phyloP scores from a whole-genome alignment of 225 moss, liverwort and hornwort genomes.

The Bryoerythrophyllum caledonicum region DNA sequence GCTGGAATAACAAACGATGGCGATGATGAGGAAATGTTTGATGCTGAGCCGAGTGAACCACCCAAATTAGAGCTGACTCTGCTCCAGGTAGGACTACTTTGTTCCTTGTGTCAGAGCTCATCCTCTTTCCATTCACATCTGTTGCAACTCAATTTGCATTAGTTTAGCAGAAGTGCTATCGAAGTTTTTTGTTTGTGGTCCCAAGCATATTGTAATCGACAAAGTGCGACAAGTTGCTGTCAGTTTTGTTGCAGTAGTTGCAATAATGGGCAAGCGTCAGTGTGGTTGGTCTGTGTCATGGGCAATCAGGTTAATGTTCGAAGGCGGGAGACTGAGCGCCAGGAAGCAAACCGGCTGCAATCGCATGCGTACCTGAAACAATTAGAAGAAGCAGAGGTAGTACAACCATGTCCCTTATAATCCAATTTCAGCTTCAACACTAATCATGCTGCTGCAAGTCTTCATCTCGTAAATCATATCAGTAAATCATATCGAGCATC shows the following conservation, averaged over 20 bases:
- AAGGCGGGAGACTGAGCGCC: conserved; percentile 95
- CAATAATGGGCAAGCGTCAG: conserved; percentile 73
- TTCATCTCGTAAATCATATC: neutral
- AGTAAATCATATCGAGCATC: neutral
- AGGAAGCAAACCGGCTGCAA: conserved; percentile 91
- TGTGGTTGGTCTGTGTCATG: conserved; percentile 63
- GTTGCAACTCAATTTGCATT: neutral
- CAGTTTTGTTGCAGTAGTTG: conserved; percentile 45
- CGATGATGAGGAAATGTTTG: conserved; percentile 88
- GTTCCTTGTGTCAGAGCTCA: conserved; percentile 16
- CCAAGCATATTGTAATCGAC: neutral
- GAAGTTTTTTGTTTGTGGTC: neutral
- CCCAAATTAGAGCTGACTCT: conserved; percentile 66
- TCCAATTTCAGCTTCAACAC: neutral
- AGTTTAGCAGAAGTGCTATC: neutral
- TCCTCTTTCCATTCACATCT: conserved; percentile 8
- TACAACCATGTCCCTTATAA: neutral
- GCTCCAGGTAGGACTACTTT: conserved; percentile 66
- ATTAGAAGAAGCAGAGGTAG: conserved; percentile 89
- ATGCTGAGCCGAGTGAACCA: conserved; percentile 64
- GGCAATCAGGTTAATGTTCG: conserved; percentile 85
- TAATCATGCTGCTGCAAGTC: neutral
- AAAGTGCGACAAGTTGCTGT: conserved; percentile 4
- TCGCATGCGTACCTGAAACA: conserved; percentile 94
- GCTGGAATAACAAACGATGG: conserved; percentile 59